These are phyloP conservation scores for Crotalaria pallida DNA, from an alignment of 306 rosid species.

Conservation along the genomic window DNA sequence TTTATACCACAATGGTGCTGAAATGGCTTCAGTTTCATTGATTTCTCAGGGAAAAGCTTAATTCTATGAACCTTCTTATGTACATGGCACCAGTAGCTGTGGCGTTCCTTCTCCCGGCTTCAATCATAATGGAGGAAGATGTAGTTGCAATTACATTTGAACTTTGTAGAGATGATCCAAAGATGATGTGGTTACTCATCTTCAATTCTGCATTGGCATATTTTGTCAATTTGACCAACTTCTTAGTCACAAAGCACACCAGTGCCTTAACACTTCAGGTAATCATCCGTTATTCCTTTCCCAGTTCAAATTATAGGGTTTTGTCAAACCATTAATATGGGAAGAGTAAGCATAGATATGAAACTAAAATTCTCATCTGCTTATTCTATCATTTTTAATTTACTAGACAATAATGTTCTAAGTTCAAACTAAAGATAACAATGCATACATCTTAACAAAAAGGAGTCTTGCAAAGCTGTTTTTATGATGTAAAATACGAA, in stretches of 20 bases:
- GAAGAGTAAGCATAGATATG: neutral
- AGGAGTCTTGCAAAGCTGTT: neutral
- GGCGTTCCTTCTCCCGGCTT: slow-evolving; percentile 40
- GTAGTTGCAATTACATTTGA: slow-evolving; percentile 34
- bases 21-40: slow-evolving; percentile 15
- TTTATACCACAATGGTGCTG: slow-evolving; percentile 25
- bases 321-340: neutral
- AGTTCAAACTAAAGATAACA: neutral
- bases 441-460: neutral
- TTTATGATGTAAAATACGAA: neutral
- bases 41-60: slow-evolving; percentile 37
- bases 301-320: neutral
- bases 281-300: neutral
- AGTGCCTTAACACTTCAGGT: slow-evolving; percentile 27
- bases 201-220: slow-evolving; percentile 43
- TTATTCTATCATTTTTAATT: neutral
- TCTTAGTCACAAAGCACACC: slow-evolving; percentile 39
- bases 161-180: slow-evolving; percentile 40
- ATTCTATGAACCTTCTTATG: slow-evolving; percentile 49
- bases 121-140: slow-evolving; percentile 41
- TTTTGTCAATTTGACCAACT: slow-evolving; percentile 36
- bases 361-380: neutral
- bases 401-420: neutral
- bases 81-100: slow-evolving; percentile 50
- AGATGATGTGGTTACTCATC: slow-evolving; percentile 32